Conservation (phyloP, 192 early-diverging fungal genomes). For the Mortierella hygrophila region DNA sequence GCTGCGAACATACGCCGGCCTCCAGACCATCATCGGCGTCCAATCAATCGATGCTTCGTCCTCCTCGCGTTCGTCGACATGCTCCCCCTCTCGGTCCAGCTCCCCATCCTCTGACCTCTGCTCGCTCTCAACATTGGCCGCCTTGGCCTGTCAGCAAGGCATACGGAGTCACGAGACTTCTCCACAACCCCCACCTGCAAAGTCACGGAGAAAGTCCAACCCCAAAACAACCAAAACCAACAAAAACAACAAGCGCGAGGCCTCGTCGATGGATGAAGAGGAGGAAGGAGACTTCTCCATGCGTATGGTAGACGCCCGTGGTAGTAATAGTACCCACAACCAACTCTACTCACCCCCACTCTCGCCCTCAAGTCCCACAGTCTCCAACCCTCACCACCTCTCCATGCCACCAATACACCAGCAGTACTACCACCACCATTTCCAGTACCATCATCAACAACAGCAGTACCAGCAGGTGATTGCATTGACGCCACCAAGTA, state of each 20-base stretch:
- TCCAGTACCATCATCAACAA: not conserved
- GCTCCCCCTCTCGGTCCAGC: not conserved
- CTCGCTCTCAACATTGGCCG: constrained; percentile 19
- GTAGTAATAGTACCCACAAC: not conserved
- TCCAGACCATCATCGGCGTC: not conserved
- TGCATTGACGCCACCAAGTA: not conserved
- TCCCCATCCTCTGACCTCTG: not conserved
- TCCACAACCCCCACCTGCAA: constrained; percentile 9
- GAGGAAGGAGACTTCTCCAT: not conserved
- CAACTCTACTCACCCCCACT: constrained; percentile 24
- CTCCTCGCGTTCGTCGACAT: not conserved
- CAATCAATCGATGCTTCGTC: not conserved
- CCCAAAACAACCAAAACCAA: not conserved
- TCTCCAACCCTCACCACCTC: not conserved
- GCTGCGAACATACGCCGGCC: constrained; percentile 19
- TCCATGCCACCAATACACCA: not conserved
- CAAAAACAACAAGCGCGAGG: not conserved
- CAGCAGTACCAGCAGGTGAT: not conserved
- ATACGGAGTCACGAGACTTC: not conserved
- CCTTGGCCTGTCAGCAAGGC: constrained; percentile 16
- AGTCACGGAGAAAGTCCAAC: not conserved
- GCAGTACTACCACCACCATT: not conserved
- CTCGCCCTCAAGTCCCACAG: constrained; percentile 16
- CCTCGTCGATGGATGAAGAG: not conserved
- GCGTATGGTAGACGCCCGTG: not conserved